Conservation (phyloP, 2,329 filamentous ascomycete genomes). For the Aspergillus quadricinctus region DNA sequence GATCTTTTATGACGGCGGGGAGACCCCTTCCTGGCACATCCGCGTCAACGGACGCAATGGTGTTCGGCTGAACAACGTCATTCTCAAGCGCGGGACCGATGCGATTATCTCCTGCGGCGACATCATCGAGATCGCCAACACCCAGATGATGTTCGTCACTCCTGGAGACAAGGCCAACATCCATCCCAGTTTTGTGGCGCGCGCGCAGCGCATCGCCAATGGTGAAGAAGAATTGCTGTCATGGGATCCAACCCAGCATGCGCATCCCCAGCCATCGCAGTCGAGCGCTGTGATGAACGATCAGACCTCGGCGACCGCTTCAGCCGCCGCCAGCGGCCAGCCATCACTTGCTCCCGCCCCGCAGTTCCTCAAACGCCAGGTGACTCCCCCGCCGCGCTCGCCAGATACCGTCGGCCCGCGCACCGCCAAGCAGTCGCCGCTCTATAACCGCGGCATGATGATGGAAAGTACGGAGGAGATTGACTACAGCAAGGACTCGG, state of each 20-base stretch:
- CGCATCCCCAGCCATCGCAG: conserved; percentile 31
- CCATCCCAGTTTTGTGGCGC: conserved; percentile 64
- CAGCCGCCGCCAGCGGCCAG: conserved; percentile 23
- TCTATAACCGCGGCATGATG: conserved; percentile 49
- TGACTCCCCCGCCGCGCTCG: conserved; percentile 38
- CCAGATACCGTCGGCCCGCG: conserved; percentile 37
- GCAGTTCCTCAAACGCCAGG: conserved; percentile 41
- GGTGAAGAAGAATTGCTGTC: conserved; percentile 34
- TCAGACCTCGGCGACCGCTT: conserved; percentile 11
- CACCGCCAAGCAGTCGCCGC: conserved; percentile 43
- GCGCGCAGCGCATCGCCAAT: conserved; percentile 50
- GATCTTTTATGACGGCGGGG: conserved; percentile 68
- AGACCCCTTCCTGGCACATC: conserved; percentile 68
- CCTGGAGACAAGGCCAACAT: conserved; percentile 70
- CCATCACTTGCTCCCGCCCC: conserved; percentile 41
- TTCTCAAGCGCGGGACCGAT: conserved; percentile 63
- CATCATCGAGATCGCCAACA: conserved; percentile 84
- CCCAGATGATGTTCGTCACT: conserved; percentile 99
- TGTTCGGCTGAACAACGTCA: conserved; percentile 72
- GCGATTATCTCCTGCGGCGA: conserved; percentile 74
- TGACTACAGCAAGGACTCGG: conserved; percentile 67
- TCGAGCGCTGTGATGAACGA: conserved; percentile 8
- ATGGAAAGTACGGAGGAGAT: conserved; percentile 52
- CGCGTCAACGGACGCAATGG: conserved; percentile 88
- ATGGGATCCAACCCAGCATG: conserved; percentile 37